phyloP scores from a whole-genome alignment of 768 basidiomycete genomes.

The Leccinum sublutescens region DNA sequence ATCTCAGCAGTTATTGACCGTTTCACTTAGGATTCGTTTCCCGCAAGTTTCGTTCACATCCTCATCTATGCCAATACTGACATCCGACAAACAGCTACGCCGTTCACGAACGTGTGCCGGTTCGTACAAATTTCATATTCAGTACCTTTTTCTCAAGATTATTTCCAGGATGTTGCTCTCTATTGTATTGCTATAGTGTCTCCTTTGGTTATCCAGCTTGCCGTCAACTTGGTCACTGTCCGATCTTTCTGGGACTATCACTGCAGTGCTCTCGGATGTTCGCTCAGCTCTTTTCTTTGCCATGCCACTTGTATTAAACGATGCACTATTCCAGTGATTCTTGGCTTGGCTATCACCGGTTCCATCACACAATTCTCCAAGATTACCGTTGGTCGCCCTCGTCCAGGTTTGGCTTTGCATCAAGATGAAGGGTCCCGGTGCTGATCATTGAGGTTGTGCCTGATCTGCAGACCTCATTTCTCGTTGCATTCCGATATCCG shows the following conservation, averaged over 20 bases:
- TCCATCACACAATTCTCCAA: slow-evolving; percentile 83
- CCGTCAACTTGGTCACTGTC: slow-evolving; percentile 69
- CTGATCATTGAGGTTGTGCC: not conserved
- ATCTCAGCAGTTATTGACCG: slow-evolving; percentile 11
- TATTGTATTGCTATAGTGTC: slow-evolving; percentile 57
- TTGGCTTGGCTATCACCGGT: slow-evolving; percentile 75
- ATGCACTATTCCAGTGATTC: slow-evolving; percentile 48
- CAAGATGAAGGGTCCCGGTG: not conserved
- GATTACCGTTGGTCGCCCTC: slow-evolving; percentile 83
- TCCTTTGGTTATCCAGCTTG: slow-evolving; percentile 66
- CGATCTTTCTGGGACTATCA: slow-evolving; percentile 92
- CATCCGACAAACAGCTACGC: slow-evolving; percentile 48
- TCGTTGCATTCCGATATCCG: slow-evolving; percentile 63
- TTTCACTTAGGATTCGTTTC: slow-evolving; percentile 19
- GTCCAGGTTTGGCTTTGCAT: slow-evolving; percentile 57
- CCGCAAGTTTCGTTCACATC: slow-evolving; percentile 18
- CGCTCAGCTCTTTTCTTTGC: slow-evolving; percentile 31
- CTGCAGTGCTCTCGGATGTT: slow-evolving; percentile 52
- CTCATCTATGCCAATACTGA: slow-evolving; percentile 5
- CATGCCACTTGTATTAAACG: not conserved
- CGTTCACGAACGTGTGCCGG: slow-evolving; percentile 75
- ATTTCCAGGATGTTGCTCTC: slow-evolving; percentile 43
- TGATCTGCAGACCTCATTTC: slow-evolving; percentile 28
- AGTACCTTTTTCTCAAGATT: not conserved
- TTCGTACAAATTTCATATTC: slow-evolving; percentile 33